Evolutionary conservation across 2,329 filamentous ascomycete genomes (phyloP), one percentile per base, ranked within the genome.

Genomic region (Trichocomaceae sp.): DNA sequence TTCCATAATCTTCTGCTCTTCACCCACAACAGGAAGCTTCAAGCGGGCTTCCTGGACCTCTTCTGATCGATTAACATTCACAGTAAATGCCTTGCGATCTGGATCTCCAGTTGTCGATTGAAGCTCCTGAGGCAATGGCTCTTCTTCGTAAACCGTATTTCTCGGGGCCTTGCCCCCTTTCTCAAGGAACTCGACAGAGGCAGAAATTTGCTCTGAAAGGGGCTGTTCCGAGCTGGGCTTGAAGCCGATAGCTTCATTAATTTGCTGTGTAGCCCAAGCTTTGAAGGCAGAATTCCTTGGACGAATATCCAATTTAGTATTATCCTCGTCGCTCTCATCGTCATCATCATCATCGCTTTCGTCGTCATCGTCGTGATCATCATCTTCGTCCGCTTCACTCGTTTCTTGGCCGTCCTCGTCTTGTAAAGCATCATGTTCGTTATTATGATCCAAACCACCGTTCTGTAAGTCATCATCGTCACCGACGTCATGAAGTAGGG

Each of bases 1-100:
- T 72, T 99, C 93, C 91, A 99, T 97, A 29, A 99, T 91, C 64
- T 87, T 90, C 67, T 99, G 93, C 70, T 99, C 93, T 69, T 97
- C 91, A 1, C 88, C 88, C 1, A 97, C 90, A 1, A 99, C 88
- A 0, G 93, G 93, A 15, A 99, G 79, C 54, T 87, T 83, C 47
- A 95, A 71, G 12, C 93, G 84, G 10, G 85, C 83, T 47, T 85
- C 81, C 67, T 96, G 89, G 20, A 97, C 87, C 17, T 87, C 85
- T 5, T 84, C 74, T 0, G 81, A 75, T 55, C 93, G 83, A 39
- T 81, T 75, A 2, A 96, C 84, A 1, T 81, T 71, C 1, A 96
- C 85, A 58, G 84, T 86, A 67, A 84, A 91, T 0, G 86, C 87
- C 65, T 91, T 92, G 58, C 90, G 79, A 37, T 78, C 77, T 2